These are phyloP conservation scores for Phytopythium litorale DNA, from an alignment of 352 stramenopile species.

Conservation along the genomic window DNA sequence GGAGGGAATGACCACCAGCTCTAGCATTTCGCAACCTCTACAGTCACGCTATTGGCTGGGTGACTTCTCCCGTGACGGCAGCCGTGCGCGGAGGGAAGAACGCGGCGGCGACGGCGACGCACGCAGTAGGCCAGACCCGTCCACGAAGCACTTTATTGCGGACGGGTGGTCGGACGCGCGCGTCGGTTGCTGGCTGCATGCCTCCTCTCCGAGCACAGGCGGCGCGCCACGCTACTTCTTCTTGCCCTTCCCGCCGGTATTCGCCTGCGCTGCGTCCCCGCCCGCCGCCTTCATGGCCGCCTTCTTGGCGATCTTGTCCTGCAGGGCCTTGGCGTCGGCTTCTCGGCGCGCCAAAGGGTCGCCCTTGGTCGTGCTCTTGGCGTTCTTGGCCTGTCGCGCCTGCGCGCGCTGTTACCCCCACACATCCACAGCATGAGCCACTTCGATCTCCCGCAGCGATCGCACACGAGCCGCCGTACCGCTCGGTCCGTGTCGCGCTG, in stretches of 20 bases:
- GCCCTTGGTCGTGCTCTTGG: conserved; percentile 36
- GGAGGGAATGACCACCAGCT: conserved; percentile 3
- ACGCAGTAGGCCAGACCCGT: neutral
- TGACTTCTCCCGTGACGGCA: neutral
- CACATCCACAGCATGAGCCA: too few relatives aligned
- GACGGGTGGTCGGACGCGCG: neutral
- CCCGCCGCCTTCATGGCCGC: conserved; percentile 56
- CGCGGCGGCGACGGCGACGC: neutral
- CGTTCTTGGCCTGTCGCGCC: conserved; percentile 51
- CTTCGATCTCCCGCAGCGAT: too few relatives aligned
- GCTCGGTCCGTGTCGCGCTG: conserved; percentile 72
- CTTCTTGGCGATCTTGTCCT: conserved; percentile 81
- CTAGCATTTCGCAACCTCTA: conserved; percentile 1
- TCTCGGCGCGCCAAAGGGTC: conserved; percentile 62
- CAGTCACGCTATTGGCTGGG: neutral
- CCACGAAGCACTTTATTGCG: conserved; percentile 6
- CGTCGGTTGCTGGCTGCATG: neutral
- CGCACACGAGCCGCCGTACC: conserved; percentile 20
- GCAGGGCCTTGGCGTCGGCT: conserved; percentile 69
- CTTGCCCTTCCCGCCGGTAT: conserved; percentile 25
- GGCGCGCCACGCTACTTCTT: conserved; percentile 21
- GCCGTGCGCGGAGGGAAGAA: neutral
- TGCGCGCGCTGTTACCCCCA: conserved; percentile 49
- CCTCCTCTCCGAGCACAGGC: conserved; percentile 7
- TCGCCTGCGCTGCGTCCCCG: conserved; percentile 16